Base-by-base conservation (phyloP, 305 asterid species). In the Plantago coronopus region DNA sequence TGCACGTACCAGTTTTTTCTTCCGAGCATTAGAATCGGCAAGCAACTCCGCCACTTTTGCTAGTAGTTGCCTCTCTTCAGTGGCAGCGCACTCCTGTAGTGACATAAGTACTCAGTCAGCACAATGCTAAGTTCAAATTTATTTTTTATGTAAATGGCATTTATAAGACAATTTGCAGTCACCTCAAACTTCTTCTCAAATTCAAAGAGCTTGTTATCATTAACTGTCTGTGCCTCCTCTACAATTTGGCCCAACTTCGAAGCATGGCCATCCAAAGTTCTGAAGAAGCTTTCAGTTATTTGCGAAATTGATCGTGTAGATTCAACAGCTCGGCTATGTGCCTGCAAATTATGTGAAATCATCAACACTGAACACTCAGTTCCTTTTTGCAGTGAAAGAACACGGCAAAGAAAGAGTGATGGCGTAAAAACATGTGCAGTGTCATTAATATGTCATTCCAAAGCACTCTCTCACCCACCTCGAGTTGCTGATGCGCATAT, bases 181-280 rank as follows among this genome's bases (percentile, higher is more conserved):
- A 90, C 97, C 97, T 94, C 96, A 75, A 94, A 94, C 80, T 86
- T 90, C 86, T 79, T 82, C 81, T 86, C 96, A 62, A 94, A 89
- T 76, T 90, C 97, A 60, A 88, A 77, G 72, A 94, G 71, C 73
- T 88, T 86, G 69, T 77, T 73, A 73, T 88, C 91, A 69, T 86
- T 88, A 64, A 61, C 71, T 42, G 75, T 71, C 43, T 86, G 97
- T 22, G 95, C 84, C 76, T 94, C 97, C 67, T 85, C 95, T 20
- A 94, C 89, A 61, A 84, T 90, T 61, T 86, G 80, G 38, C 90
- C 90, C 69, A 94, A 67, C 72, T 81, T 85, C 53, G 95, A 82
- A 61, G 88, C 91, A 66, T 90, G 96, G 54, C 62, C 77, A 46
- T 94, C 95, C 72, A 87, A 78, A 60, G 85, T 86, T 60, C 57